phyloP scores from a whole-genome alignment of 805 yeast genomes.

The Isabelozyma pseudorhagii region DNA sequence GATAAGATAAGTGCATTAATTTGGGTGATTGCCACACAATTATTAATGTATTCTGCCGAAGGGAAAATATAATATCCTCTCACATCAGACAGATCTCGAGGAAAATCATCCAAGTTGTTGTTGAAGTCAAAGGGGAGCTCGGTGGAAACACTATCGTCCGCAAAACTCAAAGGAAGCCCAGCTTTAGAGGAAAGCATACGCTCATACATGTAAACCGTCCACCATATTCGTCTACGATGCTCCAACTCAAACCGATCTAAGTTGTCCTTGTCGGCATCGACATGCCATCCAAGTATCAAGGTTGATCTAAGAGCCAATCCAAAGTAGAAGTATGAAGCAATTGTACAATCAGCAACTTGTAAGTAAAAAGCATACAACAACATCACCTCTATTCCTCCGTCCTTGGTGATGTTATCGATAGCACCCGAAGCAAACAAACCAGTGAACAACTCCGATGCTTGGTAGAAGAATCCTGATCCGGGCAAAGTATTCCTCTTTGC shows the following conservation, averaged over 20 bases:
- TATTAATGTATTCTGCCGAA: constrained; percentile 71
- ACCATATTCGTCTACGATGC: constrained; percentile 47
- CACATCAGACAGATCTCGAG: constrained; percentile 48
- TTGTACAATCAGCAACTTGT: constrained; percentile 82
- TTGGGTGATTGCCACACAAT: constrained; percentile 75
- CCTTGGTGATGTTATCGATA: constrained; percentile 70
- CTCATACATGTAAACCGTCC: constrained; percentile 52
- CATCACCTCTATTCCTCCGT: constrained; percentile 77
- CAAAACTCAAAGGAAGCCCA: constrained; percentile 73
- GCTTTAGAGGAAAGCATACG: constrained; percentile 81
- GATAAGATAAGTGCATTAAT: constrained; percentile 72
- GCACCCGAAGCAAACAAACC: constrained; percentile 79
- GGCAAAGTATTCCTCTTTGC: constrained; percentile 50
- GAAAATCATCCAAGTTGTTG: constrained; percentile 42
- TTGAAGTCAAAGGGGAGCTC: constrained; percentile 73
- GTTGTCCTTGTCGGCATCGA: constrained; percentile 69
- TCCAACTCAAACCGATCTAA: constrained; percentile 52
- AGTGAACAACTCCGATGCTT: constrained; percentile 75
- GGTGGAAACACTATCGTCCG: constrained; percentile 79
- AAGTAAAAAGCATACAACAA: constrained; percentile 72
- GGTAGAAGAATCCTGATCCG: constrained; percentile 74
- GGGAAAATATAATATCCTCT: constrained; percentile 69
- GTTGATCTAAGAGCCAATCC: constrained; percentile 74
- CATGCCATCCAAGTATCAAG: constrained; percentile 74
- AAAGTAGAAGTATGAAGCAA: constrained; percentile 76